Percentiles rank a stretch among this genome's conserved stretches.
Evolutionary conservation across 1,139 yeast genomes (phyloP).

Genomic region (Yamadazyma siamensis): DNA sequence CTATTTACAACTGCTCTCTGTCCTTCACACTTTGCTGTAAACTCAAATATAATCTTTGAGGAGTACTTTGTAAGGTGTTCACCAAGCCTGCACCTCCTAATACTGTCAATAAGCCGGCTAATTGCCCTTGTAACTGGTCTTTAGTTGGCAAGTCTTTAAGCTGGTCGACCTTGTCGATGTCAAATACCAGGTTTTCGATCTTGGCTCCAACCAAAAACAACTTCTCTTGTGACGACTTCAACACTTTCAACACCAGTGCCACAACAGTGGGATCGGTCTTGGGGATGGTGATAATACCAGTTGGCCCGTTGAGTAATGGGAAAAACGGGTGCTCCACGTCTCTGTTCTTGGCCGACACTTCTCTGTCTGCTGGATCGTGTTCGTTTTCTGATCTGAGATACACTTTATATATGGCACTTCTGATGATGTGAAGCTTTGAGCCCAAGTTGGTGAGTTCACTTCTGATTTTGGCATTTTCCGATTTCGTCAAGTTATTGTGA

Average conservation of each 20-base stretch:
- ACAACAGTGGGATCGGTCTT: conserved; percentile 70
- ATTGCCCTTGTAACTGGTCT: conserved; percentile 71
- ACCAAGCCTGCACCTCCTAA: conserved; percentile 90
- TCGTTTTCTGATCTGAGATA: conserved; percentile 70
- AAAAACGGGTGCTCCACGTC: conserved; percentile 58
- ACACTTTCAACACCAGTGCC: conserved; percentile 54
- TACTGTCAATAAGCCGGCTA: conserved; percentile 79
- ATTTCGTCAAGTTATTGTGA: conserved; percentile 73
- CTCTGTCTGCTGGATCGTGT: conserved; percentile 71
- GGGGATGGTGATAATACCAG: conserved; percentile 72
- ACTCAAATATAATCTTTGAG: conserved; percentile 68
- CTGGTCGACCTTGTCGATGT: conserved; percentile 49
- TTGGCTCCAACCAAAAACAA: conserved; percentile 82
- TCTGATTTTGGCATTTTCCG: conserved; percentile 64
- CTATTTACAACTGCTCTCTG: conserved; percentile 15
- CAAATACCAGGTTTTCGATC: conserved; percentile 58
- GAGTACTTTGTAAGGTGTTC: conserved; percentile 68
- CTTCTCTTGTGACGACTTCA: conserved; percentile 67
- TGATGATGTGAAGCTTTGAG: conserved; percentile 62
- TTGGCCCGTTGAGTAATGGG: conserved; percentile 76
- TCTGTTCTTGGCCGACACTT: conserved; percentile 45
- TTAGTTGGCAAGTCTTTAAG: conserved; percentile 75
- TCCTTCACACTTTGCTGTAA: conserved; percentile 59
- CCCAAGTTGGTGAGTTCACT: conserved; percentile 60
- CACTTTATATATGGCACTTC: conserved; percentile 68